These are phyloP conservation scores for Rubia yunnanensis DNA, from an alignment of 257 asterid species.

Conservation along the genomic window DNA sequence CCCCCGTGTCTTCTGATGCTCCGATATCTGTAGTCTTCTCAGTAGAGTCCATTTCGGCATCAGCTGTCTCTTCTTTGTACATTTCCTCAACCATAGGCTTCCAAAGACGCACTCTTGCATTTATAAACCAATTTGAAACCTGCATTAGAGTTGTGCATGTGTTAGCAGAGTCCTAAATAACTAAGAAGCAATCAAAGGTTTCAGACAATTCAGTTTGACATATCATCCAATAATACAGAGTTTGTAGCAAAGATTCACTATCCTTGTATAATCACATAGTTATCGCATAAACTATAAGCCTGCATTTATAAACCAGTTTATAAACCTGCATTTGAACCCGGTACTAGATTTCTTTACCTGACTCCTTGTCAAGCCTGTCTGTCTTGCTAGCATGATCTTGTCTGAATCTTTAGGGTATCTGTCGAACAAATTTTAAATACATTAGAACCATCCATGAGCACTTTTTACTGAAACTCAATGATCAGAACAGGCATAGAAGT, in stretches of 20 bases:
- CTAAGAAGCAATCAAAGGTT: not conserved
- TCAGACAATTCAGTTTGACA: not conserved
- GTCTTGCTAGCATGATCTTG: slow-evolving; percentile 83
- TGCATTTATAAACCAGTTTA: no score
- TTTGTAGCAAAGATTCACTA: no score
- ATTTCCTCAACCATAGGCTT: slow-evolving; percentile 98
- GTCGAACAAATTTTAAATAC: slow-evolving; percentile 11
- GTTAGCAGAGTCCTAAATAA: not conserved
- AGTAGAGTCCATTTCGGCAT: slow-evolving; percentile 44
- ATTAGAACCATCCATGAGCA: no score
- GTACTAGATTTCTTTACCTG: slow-evolving; percentile 42
- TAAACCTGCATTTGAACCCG: not conserved
- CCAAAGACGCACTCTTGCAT: slow-evolving; percentile 92
- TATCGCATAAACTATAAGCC: not conserved
- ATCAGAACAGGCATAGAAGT: not conserved
- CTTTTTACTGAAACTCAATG: not conserved
- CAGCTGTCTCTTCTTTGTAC: slow-evolving; percentile 80
- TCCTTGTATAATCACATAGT: not conserved
- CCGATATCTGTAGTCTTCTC: slow-evolving; percentile 23
- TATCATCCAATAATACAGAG: no score
- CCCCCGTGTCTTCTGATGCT: slow-evolving; percentile 34
- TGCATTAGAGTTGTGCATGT: slow-evolving; percentile 10
- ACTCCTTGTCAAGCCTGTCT: slow-evolving; percentile 81
- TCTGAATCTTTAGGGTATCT: slow-evolving; percentile 91
- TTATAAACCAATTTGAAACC: slow-evolving; percentile 99